phyloP scores from a whole-genome alignment of 192 early-diverging fungal species.

The Cladochytrium replicatum region DNA sequence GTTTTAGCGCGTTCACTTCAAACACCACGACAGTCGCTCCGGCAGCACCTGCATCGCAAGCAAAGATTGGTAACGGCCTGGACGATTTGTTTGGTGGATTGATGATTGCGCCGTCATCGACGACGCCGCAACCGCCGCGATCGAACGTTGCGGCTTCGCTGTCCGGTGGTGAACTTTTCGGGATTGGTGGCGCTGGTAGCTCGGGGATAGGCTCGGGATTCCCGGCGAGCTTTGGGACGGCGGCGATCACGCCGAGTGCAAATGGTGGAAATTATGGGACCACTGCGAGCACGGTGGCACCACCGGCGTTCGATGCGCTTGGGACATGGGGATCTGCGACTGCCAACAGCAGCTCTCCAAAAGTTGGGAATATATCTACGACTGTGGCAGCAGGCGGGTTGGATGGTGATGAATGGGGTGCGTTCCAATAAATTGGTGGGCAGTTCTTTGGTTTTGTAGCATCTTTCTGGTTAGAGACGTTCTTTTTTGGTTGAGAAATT shows the following conservation, averaged over 20 bases:
- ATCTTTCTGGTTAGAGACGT: too few species aligned
- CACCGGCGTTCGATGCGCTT: slow-evolving; percentile 12
- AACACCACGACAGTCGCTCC: slow-evolving; percentile 9
- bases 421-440: slow-evolving; percentile 30
- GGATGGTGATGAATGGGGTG: slow-evolving; percentile 24
- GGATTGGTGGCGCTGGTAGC: too few species aligned
- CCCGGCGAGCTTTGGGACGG: not conserved
- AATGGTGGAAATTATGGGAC: not conserved
- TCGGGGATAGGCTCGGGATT: too few species aligned
- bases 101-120: too few species aligned
- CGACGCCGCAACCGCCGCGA: too few species aligned
- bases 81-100: too few species aligned
- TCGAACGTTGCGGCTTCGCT: too few species aligned
- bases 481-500: too few species aligned
- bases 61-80: too few species aligned
- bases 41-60: not conserved
- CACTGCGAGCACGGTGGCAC: slow-evolving; percentile 10
- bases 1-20: slow-evolving; percentile 2
- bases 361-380: not conserved
- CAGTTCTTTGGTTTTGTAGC: too few species aligned
- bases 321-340: not conserved
- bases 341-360: not conserved
- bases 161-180: too few species aligned
- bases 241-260: not conserved
- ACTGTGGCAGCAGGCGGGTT: not conserved